These are phyloP conservation scores for Penicillium canariense DNA, from an alignment of 495 filamentous ascomycete species.

Conservation along the genomic window DNA sequence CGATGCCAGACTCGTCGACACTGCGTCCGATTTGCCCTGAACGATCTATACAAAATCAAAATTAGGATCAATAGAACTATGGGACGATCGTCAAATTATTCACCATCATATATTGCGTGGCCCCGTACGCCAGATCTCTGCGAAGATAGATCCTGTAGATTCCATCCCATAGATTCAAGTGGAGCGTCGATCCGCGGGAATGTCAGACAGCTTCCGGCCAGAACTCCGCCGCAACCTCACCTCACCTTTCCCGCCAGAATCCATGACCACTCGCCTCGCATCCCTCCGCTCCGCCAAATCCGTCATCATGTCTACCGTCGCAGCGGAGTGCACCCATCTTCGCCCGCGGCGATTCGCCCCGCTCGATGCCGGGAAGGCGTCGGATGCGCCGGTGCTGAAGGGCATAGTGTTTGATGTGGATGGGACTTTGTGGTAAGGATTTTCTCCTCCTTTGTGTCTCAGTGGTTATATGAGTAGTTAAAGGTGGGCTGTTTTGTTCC, in stretches of 20 bases:
- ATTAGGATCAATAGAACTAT: no score
- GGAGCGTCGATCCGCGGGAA: not conserved
- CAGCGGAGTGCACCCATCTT: constrained; percentile 23
- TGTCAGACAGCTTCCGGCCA: no score
- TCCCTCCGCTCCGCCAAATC: not conserved
- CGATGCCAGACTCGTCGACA: no score
- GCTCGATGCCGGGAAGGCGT: constrained; percentile 38
- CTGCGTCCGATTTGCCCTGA: no score
- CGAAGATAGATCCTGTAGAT: not conserved
- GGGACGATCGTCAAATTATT: no score
- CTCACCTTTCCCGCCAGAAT: not conserved
- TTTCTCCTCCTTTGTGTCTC: not conserved
- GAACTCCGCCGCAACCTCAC: not conserved
- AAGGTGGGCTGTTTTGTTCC: not conserved
- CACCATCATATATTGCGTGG: no score
- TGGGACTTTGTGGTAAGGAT: constrained; percentile 81
- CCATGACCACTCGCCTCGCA: constrained; percentile 13
- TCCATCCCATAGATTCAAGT: not conserved
- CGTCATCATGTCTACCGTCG: constrained; percentile 29
- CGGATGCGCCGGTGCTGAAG: constrained; percentile 57
- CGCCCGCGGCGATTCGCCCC: constrained; percentile 54
- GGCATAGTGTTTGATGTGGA: constrained; percentile 95
- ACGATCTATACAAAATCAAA: no score
- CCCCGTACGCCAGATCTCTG: no score
- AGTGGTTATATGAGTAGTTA: not conserved